Base-by-base conservation (phyloP, 2,329 filamentous ascomycete genomes). In the Ophiocordyceps polyrhachis-furcata region DNA sequence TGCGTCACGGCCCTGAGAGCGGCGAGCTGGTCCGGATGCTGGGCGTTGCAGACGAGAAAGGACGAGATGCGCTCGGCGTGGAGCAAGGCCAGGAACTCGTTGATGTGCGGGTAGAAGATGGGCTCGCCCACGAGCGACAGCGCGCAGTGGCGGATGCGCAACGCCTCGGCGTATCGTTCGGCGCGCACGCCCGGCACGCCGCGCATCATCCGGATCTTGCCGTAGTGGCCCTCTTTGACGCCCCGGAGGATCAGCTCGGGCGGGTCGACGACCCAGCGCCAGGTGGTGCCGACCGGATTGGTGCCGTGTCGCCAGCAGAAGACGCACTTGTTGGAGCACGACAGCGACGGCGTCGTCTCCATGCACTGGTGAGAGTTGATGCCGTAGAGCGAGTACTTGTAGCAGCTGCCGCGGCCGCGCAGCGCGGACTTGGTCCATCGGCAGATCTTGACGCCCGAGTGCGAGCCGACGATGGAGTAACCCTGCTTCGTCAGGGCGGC, bases 261-360 rank as follows among this genome's bases (percentile, higher is more conserved):
- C 0, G 85, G 81, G 57, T 96, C 91, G 28, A 95, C 85, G 43
- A 88, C 77, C 89, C 89, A 98, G 48, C 89, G 80, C 89, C 91
- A 96, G 5, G 83, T 93, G 3, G 91, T 96, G 42, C 88, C 88
- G 0, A 96, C 91, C 0, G 89, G 89, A 59, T 96, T 98, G 0
- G 91, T 96, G 44, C 89, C 91, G 58, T 96, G 91, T 7, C 91
- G 80, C 91, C 89, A 98, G 71, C 89, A 98, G 62, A 96, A 98
- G 51, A 98, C 86, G 61, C 91, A 96, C 62, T 98, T 96, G 68
- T 96, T 96, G 49, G 83, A 91, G 70, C 89, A 98, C 11, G 86
- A 93, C 4, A 98, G 74, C 0, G 88, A 94, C 0, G 89, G 89
- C 0, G 89, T 96, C 2, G 89, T 89, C 64, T 98, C 89, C 91